Percentiles rank a stretch among this genome's conserved stretches.
Evolutionary conservation across 208 protist species (phyloP).

Genomic region (Wallacemonas sp.): DNA sequence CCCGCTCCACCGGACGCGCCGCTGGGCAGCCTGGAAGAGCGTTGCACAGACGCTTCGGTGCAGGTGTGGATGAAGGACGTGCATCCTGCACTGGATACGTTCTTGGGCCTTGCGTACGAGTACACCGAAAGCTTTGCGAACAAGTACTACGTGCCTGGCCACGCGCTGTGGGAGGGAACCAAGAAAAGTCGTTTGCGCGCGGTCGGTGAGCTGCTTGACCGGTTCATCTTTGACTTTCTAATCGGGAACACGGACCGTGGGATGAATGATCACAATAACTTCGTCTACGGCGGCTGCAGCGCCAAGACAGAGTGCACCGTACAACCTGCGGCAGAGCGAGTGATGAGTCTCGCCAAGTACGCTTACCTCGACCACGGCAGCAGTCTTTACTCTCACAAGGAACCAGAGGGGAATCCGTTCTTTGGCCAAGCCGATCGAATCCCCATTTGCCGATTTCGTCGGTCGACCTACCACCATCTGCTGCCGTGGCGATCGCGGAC

Average conservation of each 20-base stretch:
- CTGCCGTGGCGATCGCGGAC: neutral
- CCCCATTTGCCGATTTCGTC: constrained; percentile 69
- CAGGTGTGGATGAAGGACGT: constrained; percentile 90
- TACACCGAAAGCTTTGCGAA: constrained; percentile 46
- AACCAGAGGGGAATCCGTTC: constrained; percentile 62
- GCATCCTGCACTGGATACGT: constrained; percentile 59
- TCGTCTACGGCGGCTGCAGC: constrained; percentile 84
- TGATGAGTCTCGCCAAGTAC: constrained; percentile 58
- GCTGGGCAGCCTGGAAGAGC: neutral
- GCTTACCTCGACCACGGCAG: constrained; percentile 85
- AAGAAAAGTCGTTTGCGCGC: constrained; percentile 55
- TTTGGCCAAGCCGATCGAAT: constrained; percentile 49
- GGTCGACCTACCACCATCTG: constrained; percentile 50
- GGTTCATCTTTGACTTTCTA: constrained; percentile 85
- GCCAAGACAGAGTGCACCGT: constrained; percentile 36
- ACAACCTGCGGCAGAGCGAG: neutral
- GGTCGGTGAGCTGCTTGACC: constrained; percentile 69
- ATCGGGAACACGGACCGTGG: constrained; percentile 82
- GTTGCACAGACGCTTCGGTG: constrained; percentile 60
- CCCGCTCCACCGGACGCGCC: neutral
- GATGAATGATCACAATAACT: constrained; percentile 88
- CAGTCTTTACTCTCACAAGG: constrained; percentile 80
- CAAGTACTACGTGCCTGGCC: constrained; percentile 74
- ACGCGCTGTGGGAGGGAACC: constrained; percentile 41
- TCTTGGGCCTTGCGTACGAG: constrained; percentile 66